Conservation (phyloP, 768 basidiomycete genomes). For the Russula earlei region DNA sequence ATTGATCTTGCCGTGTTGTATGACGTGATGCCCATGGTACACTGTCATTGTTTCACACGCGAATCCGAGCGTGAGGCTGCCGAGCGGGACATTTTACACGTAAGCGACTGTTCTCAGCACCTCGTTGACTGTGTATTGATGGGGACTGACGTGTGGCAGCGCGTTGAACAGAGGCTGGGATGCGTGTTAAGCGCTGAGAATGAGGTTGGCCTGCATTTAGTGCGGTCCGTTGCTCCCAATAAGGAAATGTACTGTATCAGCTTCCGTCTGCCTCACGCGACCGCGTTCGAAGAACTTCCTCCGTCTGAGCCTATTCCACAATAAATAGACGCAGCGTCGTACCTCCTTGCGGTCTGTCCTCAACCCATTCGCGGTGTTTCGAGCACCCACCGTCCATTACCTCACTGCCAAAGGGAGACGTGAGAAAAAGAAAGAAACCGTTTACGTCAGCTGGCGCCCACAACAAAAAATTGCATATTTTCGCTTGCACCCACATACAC, state of each 20-base stretch:
- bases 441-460: slow-evolving; percentile 8
- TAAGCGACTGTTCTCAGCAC: slow-evolving; percentile 31
- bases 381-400: neutral
- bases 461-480: neutral
- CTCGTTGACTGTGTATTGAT: slow-evolving; percentile 6
- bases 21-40: slow-evolving; percentile 72
- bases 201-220: slow-evolving; percentile 55
- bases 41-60: slow-evolving; percentile 94
- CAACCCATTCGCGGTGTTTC: neutral
- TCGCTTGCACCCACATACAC: neutral
- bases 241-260: slow-evolving; percentile 98
- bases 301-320: neutral
- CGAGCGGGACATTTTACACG: slow-evolving; percentile 70
- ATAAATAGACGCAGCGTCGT: neutral
- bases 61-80: slow-evolving; percentile 63
- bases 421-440: neutral
- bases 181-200: slow-evolving; percentile 37
- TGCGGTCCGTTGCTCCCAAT: slow-evolving; percentile 88
- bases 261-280: slow-evolving; percentile 56
- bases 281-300: slow-evolving; percentile 27
- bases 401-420: neutral
- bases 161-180: slow-evolving; percentile 62
- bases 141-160: slow-evolving; percentile 32
- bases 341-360: neutral
- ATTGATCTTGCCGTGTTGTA: slow-evolving; percentile 30